These are phyloP conservation scores for Neofusicoccum laricinum DNA, from an alignment of 2,329 filamentous ascomycete species.

Conservation along the genomic window DNA sequence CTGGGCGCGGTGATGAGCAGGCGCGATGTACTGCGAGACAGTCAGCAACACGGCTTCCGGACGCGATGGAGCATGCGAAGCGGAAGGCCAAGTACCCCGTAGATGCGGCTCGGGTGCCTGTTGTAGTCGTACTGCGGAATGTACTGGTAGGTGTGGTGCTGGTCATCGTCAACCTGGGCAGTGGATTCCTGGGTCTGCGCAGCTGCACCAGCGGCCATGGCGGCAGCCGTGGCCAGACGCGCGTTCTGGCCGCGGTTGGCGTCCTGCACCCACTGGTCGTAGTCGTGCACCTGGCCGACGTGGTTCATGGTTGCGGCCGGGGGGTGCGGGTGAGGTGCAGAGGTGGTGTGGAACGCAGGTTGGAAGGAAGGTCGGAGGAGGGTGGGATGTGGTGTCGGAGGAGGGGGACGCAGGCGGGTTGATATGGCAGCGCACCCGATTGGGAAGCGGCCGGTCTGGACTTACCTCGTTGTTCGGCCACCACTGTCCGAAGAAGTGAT, in stretches of 20 bases:
- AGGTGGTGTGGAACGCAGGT: not conserved
- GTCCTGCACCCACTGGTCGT: not conserved
- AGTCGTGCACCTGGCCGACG: constrained; percentile 1
- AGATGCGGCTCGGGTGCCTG: not conserved
- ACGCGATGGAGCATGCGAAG: not conserved
- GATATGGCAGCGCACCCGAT: not conserved
- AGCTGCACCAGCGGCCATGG: not conserved
- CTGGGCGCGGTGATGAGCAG: not conserved
- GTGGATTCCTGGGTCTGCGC: not conserved
- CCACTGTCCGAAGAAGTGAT: not conserved
- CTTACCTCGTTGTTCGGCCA: not conserved
- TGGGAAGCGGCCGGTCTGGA: not conserved
- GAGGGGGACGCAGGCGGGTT: not conserved
- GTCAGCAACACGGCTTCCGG: not conserved
- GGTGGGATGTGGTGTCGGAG: not conserved
- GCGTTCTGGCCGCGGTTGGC: not conserved
- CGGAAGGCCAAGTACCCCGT: not conserved
- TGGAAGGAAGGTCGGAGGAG: not conserved
- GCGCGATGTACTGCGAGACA: not conserved
- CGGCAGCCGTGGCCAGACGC: not conserved
- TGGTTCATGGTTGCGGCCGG: not conserved
- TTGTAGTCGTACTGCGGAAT: not conserved
- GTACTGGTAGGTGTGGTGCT: constrained; percentile 1
- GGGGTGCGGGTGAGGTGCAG: not conserved
- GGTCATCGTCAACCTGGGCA: not conserved